Conservation (phyloP, 78 protist species). For the Pelomyxa schiedti region DNA sequence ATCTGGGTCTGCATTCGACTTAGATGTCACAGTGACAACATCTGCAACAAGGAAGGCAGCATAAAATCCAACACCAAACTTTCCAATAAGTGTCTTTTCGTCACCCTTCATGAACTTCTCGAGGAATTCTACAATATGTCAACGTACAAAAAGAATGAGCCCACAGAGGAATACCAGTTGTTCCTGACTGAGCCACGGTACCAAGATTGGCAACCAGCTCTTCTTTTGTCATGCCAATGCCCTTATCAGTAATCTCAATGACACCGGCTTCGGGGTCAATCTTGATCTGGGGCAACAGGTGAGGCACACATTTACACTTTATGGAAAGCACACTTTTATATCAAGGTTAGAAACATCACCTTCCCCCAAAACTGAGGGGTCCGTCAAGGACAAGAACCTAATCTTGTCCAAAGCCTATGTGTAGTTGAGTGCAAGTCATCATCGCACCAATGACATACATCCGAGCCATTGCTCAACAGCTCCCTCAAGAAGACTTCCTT, state of each 20-base stretch:
- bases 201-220: constrained; percentile 92
- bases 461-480: no score
- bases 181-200: constrained; percentile 87
- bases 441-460: no score
- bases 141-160: constrained; percentile 49
- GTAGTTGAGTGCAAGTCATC: no score
- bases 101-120: constrained; percentile 44
- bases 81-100: constrained; percentile 81
- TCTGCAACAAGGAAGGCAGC: constrained; percentile 98
- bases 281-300: constrained; percentile 23
- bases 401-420: constrained; percentile 66
- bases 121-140: no score
- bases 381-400: constrained; percentile 85
- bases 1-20: constrained; percentile 82
- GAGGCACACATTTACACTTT: background rate
- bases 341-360: constrained; percentile 80
- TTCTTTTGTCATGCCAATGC: constrained; percentile 96
- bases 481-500: no score
- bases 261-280: constrained; percentile 76
- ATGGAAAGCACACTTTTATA: constrained; percentile 24
- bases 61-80: constrained; percentile 99
- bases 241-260: constrained; percentile 88
- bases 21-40: constrained; percentile 78
- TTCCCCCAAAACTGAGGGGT: constrained; percentile 55
- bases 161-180: constrained; percentile 29